Conservation (phyloP, 2,329 filamentous ascomycete species). For the Onygena corvina region DNA sequence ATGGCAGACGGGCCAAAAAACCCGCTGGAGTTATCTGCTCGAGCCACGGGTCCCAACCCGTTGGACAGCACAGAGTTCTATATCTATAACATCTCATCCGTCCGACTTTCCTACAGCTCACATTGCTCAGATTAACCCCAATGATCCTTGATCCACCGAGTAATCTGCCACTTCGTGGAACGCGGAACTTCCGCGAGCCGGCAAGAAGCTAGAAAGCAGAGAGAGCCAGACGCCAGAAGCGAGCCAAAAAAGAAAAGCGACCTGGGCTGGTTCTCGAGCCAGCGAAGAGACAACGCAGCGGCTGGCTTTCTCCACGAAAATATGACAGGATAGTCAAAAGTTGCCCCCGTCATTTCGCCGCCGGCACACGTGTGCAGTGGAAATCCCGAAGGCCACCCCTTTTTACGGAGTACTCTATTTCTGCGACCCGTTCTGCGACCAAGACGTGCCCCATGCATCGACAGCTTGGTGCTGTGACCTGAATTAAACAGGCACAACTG, state of each 20-base stretch:
- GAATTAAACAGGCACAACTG: no score
- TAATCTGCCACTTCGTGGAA: constrained; percentile 3
- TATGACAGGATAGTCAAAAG: no score
- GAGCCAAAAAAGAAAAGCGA: not conserved
- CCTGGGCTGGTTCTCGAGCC: not conserved
- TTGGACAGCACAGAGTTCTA: not conserved
- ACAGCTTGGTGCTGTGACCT: no score
- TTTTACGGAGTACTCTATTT: no score
- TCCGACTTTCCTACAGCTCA: not conserved
- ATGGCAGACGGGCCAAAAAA: not conserved
- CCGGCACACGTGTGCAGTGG: not conserved
- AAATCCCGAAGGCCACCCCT: no score
- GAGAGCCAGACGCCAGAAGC: not conserved
- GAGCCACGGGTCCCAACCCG: not conserved
- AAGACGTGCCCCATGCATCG: no score
- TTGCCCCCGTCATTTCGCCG: not conserved
- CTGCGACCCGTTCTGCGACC: no score
- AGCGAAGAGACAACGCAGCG: not conserved
- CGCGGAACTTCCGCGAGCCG: not conserved
- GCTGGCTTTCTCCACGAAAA: not conserved
- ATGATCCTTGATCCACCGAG: constrained; percentile 1
- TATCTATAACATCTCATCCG: constrained; percentile 4
- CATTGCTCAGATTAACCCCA: constrained; percentile 5
- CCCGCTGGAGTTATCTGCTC: not conserved
- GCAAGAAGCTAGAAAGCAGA: not conserved